Evolutionary conservation across 1,284 basidiomycete genomes (phyloP), one percentile per base, ranked within the genome.

Genomic region (Meira miltonrushii): DNA sequence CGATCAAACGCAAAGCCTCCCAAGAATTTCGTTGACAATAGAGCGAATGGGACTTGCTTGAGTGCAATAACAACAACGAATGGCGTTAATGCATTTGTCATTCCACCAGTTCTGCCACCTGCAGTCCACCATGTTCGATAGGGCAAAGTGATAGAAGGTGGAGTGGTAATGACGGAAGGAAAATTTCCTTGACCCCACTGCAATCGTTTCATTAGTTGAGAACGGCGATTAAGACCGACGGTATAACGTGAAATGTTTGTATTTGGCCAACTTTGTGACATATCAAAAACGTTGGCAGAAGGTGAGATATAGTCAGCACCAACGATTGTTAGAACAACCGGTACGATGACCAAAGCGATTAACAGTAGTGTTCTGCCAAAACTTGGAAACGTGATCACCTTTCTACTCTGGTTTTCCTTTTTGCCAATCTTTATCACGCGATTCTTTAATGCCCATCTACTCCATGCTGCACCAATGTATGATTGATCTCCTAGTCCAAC

Each of bases 231-330:
- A 23, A 17, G 19, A 25, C 60, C 55, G 23, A 39, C 52, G 8
- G 50, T 19, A 9, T 58, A 58, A 54, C 59, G 23, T 19, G 51
- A 49, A 54, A 62, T 28, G 61, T 57, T 33, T 51, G n/a, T 41
- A 40, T 48, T 57, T 15, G 65, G 71, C 65, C 60, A 71, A 54
- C 65, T 65, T 19, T 62, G 59, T 2, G 63, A 57, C 43, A 71
- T 60, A 60, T 68, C 72, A 46, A 77, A 79, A 47, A 77, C 61
- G 44, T 59, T 53, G 1, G 82, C 78, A 12, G 77, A 74, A 0
- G 88, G 88, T 0, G 83, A 81, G 67, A 90, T 82, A 73, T 90
- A 89, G 79, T 91, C 89, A 10, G 86, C 84, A 11, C 89, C 89
- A 15, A 85, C 79, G 58, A 88, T 55, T 9, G 74, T 76, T 58